Base-by-base conservation (phyloP, 2,329 filamentous ascomycete genomes). In the Sarocladium brachiariae region DNA sequence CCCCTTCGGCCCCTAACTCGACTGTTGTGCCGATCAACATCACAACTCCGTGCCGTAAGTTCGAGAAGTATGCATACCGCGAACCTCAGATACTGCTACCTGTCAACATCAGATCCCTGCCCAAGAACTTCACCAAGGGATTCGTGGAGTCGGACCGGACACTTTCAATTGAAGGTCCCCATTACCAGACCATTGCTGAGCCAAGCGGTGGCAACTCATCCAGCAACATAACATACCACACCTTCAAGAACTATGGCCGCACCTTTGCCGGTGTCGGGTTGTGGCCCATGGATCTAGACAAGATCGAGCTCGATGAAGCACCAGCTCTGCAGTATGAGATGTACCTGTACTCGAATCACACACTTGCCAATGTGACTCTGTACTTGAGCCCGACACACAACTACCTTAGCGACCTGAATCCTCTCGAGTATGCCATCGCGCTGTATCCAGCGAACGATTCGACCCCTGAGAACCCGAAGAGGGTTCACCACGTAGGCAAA, bases 131-230 rank as follows among this genome's bases (percentile, higher is more conserved):
- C 63, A 70, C 65, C 7, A 52, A 65, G 25, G 83, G 83, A 3
- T 86, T 83, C 54, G 71, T 85, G 41, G 83, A 87, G 63, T 76
- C 76, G 0, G 80, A 85, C 57, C 67, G 70, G n/a, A 68, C 75
- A 50, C 66, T 82, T 19, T 66, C 78, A 11, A 80, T 83, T 43
- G 74, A 80, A 53, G 78, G 72, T 0, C 68, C 72, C 1, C 72
- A 81, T 54, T 76, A 73, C 62, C 66, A 77, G 61, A 61, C 69
- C 57, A 62, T 74, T 53, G 51, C 68, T n/a, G 24, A 41, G 27
- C 33, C 48, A 7, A 14, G 21, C 16, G 18, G n/a, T 14, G 37
- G 23, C 14, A 61, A 66, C 1, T 54, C 57, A 0, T 31, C 54
- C 10, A 59, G 57, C 1, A 58, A 62, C 7, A 58, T 70, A n/a